These are phyloP conservation scores for Gaeumannomyces tritici DNA, from an alignment of 2,329 filamentous ascomycete genomes.

Conservation along the genomic window DNA sequence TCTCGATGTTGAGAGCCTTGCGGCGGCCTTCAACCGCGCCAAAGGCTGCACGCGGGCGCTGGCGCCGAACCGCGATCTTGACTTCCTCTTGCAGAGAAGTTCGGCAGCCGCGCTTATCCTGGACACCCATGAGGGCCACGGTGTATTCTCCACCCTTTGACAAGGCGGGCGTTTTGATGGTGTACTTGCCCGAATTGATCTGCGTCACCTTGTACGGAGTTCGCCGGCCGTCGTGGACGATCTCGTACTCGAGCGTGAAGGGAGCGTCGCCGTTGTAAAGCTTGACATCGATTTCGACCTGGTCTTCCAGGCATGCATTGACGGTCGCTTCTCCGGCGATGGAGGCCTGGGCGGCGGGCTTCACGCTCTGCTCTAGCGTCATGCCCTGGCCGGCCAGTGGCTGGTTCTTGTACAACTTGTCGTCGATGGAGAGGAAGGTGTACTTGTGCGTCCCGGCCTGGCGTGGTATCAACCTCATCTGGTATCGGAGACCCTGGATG, in stretches of 20 bases:
- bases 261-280: slow-evolving; percentile 70
- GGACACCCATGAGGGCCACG: slow-evolving; percentile 73
- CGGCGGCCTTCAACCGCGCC: slow-evolving; percentile 76
- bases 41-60: slow-evolving; percentile 80
- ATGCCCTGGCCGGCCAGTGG: slow-evolving; percentile 51
- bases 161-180: slow-evolving; percentile 66
- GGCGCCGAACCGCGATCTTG: slow-evolving; percentile 78
- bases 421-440: slow-evolving; percentile 70
- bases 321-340: slow-evolving; percentile 44
- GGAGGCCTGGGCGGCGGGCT: slow-evolving; percentile 78
- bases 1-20: slow-evolving; percentile 63
- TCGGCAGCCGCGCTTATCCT: slow-evolving; percentile 79
- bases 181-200: slow-evolving; percentile 54
- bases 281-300: slow-evolving; percentile 62
- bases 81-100: slow-evolving; percentile 76
- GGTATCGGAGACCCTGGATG: slow-evolving; percentile 66
- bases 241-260: slow-evolving; percentile 84
- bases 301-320: slow-evolving; percentile 74
- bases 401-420: slow-evolving; percentile 67
- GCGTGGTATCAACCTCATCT: slow-evolving; percentile 73
- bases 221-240: slow-evolving; percentile 81
- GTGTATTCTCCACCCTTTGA: slow-evolving; percentile 83
- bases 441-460: slow-evolving; percentile 83
- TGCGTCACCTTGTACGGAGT: slow-evolving; percentile 55
- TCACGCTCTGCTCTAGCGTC: slow-evolving; percentile 78